Percentiles rank a stretch among this genome's conserved stretches.
These are phyloP conservation scores for Iberis pinnata DNA, from an alignment of 345 rosid genomes.

Conservation along the genomic window DNA sequence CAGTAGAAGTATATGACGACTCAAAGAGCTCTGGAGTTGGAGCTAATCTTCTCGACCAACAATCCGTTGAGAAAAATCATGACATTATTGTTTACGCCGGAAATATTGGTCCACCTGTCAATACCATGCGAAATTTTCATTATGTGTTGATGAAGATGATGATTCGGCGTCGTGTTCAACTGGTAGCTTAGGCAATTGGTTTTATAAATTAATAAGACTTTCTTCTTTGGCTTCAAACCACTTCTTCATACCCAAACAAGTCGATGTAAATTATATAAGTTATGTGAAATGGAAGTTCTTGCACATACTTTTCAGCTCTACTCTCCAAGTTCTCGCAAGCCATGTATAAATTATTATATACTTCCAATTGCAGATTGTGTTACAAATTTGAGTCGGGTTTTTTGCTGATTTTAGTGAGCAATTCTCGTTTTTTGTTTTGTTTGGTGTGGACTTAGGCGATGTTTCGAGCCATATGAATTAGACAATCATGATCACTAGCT, in stretches of 20 bases:
- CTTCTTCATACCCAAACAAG: constrained; percentile 75
- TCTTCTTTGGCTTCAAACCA: constrained; percentile 41
- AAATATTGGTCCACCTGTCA: no score
- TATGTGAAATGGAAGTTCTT: constrained; percentile 88
- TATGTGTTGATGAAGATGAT: not conserved
- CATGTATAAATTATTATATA: constrained; percentile 48
- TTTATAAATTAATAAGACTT: constrained; percentile 11
- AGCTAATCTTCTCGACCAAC: no score
- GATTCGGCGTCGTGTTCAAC: constrained; percentile 15
- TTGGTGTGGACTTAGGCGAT: constrained; percentile 66
- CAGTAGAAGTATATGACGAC: no score
- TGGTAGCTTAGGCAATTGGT: not conserved
- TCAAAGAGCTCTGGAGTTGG: no score
- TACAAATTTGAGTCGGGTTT: not conserved
- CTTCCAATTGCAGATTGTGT: no score
- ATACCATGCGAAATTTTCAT: no score
- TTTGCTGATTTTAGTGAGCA: not conserved
- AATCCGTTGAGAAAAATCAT: no score
- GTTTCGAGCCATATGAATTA: constrained; percentile 88
- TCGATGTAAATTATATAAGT: constrained; percentile 44
- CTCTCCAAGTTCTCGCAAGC: constrained; percentile 89
- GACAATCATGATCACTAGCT: constrained; percentile 69
- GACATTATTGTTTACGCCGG: no score
- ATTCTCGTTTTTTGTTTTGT: not conserved
- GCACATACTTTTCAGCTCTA: constrained; percentile 88